These are phyloP conservation scores for Phytophthora niederhauseri DNA, from an alignment of 352 stramenopile genomes.

Conservation along the genomic window DNA sequence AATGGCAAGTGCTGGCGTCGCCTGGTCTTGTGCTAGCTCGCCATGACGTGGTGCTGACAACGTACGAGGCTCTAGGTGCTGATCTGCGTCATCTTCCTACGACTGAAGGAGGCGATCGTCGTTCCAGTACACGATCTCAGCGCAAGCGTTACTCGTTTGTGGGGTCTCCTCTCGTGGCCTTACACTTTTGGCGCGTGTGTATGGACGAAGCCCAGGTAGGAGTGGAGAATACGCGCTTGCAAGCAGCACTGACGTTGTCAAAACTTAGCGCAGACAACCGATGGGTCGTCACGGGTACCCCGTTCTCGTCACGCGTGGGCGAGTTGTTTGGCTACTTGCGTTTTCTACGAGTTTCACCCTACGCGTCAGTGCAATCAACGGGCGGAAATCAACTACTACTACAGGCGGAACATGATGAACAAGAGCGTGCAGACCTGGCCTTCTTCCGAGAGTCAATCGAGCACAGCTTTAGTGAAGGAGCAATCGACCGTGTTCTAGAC, in stretches of 20 bases:
- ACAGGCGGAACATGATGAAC: slow-evolving; percentile 23
- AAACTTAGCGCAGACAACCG: slow-evolving; percentile 63
- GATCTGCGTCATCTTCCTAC: slow-evolving; percentile 85
- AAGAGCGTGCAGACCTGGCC: slow-evolving; percentile 31
- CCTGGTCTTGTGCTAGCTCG: slow-evolving; percentile 57
- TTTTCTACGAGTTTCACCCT: slow-evolving; percentile 67
- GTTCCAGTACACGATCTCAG: slow-evolving; percentile 60
- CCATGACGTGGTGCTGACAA: slow-evolving; percentile 93
- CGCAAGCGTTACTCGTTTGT: slow-evolving; percentile 87
- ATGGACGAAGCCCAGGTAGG: slow-evolving; percentile 94
- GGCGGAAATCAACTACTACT: slow-evolving; percentile 10
- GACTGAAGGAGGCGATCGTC: slow-evolving; percentile 40
- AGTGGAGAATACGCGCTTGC: slow-evolving; percentile 78
- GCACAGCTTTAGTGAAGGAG: slow-evolving; percentile 41
- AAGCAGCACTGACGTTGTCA: slow-evolving; percentile 84
- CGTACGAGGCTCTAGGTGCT: slow-evolving; percentile 84
- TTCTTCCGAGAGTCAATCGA: slow-evolving; percentile 50
- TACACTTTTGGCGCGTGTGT: slow-evolving; percentile 91
- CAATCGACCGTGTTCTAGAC: slow-evolving; percentile 51
- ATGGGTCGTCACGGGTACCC: slow-evolving; percentile 93
- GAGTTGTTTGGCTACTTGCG: slow-evolving; percentile 89
- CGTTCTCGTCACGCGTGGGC: slow-evolving; percentile 78
- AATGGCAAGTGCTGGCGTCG: slow-evolving; percentile 64
- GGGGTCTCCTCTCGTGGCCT: slow-evolving; percentile 84
- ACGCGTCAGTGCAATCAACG: slow-evolving; percentile 14